Evolutionary conservation across 2,329 filamentous ascomycete genomes (phyloP).

Genomic region (Cercospora janseana): DNA sequence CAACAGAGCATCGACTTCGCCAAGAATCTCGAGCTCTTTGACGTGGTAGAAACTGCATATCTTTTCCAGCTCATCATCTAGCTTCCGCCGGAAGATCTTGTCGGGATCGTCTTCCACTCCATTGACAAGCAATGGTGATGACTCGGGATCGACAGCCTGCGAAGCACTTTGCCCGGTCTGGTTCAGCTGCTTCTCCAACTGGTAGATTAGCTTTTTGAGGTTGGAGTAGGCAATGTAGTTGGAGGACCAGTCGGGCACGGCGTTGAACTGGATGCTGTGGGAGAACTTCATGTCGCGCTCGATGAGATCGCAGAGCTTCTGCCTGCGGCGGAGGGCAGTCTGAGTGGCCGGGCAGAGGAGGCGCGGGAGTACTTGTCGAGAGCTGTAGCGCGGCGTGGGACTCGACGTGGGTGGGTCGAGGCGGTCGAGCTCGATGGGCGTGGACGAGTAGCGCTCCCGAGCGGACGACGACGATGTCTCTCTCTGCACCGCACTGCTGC

Average conservation of each 20-base stretch:
- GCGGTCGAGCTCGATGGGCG: conserved; percentile 30
- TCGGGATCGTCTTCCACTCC: conserved; percentile 65
- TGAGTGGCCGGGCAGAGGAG: conserved; percentile 19
- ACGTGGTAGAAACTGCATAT: conserved; percentile 84
- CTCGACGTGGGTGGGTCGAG: conserved; percentile 29
- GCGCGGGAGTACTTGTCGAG: neutral
- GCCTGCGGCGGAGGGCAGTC: conserved; percentile 33
- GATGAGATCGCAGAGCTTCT: conserved; percentile 69
- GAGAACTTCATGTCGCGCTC: conserved; percentile 98
- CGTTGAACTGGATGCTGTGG: conserved; percentile 98
- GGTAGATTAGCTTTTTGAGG: conserved; percentile 97
- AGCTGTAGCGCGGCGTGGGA: neutral
- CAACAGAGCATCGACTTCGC: conserved; percentile 75
- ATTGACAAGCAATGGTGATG: conserved; percentile 70
- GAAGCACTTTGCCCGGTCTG: conserved; percentile 42
- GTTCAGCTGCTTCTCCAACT: conserved; percentile 81
- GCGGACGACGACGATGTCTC: neutral
- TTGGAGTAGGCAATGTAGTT: conserved; percentile 99
- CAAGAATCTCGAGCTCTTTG: conserved; percentile 84
- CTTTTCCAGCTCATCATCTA: conserved; percentile 90
- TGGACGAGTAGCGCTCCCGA: neutral
- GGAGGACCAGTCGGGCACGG: conserved; percentile 98
- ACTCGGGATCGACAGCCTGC: conserved; percentile 67
- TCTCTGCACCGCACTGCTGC: conserved; percentile 7
- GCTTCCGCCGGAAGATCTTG: conserved; percentile 72